Conservation (phyloP, 1,139 yeast species). For the Saccharomycopsis phalli region DNA sequence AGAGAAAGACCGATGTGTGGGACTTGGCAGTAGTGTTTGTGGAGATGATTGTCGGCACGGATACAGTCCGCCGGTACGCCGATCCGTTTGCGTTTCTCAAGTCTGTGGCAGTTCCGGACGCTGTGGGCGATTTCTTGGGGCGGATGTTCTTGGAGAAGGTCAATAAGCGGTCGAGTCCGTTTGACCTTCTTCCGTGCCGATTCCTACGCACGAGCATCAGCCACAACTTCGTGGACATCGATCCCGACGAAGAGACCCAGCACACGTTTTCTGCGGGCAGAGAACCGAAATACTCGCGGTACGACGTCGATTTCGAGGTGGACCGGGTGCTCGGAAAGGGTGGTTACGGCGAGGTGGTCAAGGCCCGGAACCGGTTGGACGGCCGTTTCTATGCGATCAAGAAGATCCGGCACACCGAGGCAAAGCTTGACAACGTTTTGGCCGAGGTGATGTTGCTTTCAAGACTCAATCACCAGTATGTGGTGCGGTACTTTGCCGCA, state of each 20-base stretch:
- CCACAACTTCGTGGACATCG: slow-evolving; percentile 6
- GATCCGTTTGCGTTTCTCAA: slow-evolving; percentile 57
- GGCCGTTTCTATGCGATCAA: slow-evolving; percentile 94
- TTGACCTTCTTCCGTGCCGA: slow-evolving; percentile 75
- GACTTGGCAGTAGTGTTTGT: slow-evolving; percentile 75
- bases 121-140: slow-evolving; percentile 56
- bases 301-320: slow-evolving; percentile 84
- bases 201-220: slow-evolving; percentile 65
- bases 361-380: slow-evolving; percentile 85
- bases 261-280: background rate
- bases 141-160: slow-evolving; percentile 59
- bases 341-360: slow-evolving; percentile 95
- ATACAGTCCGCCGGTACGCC: slow-evolving; percentile 41
- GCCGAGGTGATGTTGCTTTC: slow-evolving; percentile 91
- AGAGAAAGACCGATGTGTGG: slow-evolving; percentile 87
- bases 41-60: slow-evolving; percentile 61
- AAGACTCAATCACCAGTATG: slow-evolving; percentile 87
- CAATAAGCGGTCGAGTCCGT: slow-evolving; percentile 68
- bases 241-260: background rate
- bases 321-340: slow-evolving; percentile 90
- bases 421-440: slow-evolving; percentile 68
- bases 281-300: slow-evolving; percentile 39
- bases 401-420: slow-evolving; percentile 75
- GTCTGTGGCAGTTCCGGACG: slow-evolving; percentile 40
- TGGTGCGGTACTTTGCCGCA: slow-evolving; percentile 91